Evolutionary conservation across 1,284 basidiomycete genomes (phyloP), one percentile per base, ranked within the genome.

Genomic region (Trichosporon sp.): DNA sequence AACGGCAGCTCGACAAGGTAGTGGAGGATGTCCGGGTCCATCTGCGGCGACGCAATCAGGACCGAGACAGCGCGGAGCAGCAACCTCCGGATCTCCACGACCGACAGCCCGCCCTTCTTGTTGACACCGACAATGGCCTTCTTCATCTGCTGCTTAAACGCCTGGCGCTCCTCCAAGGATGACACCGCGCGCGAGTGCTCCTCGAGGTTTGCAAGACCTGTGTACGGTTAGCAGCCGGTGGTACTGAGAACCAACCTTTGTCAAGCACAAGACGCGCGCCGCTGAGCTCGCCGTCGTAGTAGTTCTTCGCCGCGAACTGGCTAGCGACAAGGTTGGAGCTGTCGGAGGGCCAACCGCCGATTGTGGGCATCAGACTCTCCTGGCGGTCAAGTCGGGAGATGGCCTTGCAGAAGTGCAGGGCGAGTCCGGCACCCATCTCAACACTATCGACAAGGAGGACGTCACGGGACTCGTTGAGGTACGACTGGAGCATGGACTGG

Each of bases 1-100:
- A 98, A 92, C 0, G 97, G 97, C 18, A 99, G 83, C 29, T 88
- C 87, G 8, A 99, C 95, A 29, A 99, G 85, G 78, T 92, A 91
- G 80, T 95, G 91, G 3, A 99, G 84, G 9, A 99, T 86, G 44
- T 92, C 92, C 77, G 91, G 88, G 73, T 99, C 93, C 77, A 90
- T 90, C 90, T 93, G 74, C 18, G 88, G 85, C 44, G 90, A 82
- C 15, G 90, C 89, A 65, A 93, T 89, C 27, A 96, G 81, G 8
- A 89, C 89, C 0, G 92, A 91, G 1, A 92, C 93, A 69, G 91
- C 93, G 63, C 95, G 89, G 82, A 97, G 94, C 29, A 99, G 85
- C 2, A 98, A 84, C 9, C 93, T 87, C 70, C 92, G 90, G 51
- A 98, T 85, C 67, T 97, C 93, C 60, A 91, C 88, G 1, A 93